These are phyloP conservation scores for Spergularia bocconei DNA, from an alignment of 148 eudicot species.

Conservation along the genomic window DNA sequence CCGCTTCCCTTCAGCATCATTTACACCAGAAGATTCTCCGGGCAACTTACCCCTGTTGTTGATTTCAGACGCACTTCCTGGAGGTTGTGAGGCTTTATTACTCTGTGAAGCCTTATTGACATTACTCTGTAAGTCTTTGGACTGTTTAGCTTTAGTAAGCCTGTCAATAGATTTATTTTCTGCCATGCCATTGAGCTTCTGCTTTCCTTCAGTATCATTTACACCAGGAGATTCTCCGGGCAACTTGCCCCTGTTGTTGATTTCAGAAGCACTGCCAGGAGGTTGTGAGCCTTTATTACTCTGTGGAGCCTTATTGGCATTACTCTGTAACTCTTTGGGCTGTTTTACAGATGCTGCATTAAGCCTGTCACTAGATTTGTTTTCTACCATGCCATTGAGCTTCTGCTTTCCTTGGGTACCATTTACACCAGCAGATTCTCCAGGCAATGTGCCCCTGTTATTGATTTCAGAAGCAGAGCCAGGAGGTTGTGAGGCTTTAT, in stretches of 20 bases:
- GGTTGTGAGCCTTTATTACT: conserved; percentile 20
- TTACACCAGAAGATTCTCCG: conserved; percentile 15
- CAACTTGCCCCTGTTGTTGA: conserved; percentile 27
- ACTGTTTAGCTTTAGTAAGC: conserved; percentile 18
- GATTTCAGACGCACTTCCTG: conserved; percentile 10
- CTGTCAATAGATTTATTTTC: conserved; percentile 31
- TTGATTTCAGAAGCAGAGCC: conserved; percentile 16
- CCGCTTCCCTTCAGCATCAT: conserved; percentile 22
- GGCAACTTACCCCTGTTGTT: conserved; percentile 26
- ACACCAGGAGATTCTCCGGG: conserved; percentile 12
- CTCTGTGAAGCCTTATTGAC: neutral
- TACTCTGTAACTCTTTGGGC: conserved; percentile 5
- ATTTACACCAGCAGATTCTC: conserved; percentile 18
- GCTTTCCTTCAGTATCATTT: conserved; percentile 24
- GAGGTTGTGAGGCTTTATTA: conserved; percentile 19
- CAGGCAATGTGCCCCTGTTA: conserved; percentile 24
- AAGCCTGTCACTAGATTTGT: conserved; percentile 33
- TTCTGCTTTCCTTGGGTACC: conserved; percentile 23
- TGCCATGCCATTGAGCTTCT: conserved; percentile 18
- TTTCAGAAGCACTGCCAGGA: conserved; percentile 14
- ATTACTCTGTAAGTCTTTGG: conserved; percentile 4
- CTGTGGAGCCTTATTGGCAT: neutral
- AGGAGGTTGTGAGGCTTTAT: conserved; percentile 18
- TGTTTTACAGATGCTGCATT: conserved; percentile 23
- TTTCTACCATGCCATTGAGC: conserved; percentile 16